Percentiles rank a stretch among this genome's conserved stretches.
These are phyloP conservation scores for Emmonsiellopsis sp. DNA, from an alignment of 2,329 filamentous ascomycete genomes.

Conservation along the genomic window DNA sequence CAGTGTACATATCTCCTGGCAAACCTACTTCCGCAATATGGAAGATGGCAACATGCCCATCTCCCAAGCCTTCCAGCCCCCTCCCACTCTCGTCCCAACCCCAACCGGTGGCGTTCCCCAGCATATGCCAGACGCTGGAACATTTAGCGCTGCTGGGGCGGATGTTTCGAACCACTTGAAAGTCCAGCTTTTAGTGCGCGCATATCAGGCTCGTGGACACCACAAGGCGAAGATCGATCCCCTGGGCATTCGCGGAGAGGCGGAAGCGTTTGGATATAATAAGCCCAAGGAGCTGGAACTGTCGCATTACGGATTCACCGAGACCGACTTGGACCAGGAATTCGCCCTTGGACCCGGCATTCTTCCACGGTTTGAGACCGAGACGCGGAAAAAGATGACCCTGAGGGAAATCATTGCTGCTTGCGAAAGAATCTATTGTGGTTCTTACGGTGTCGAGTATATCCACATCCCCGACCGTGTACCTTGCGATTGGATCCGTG, in stretches of 20 bases:
- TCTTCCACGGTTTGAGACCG: conserved; percentile 82
- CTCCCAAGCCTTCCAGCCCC: conserved; percentile 92
- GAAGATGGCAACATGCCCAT: conserved; percentile 96
- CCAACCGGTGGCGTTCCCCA: conserved; percentile 69
- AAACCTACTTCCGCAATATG: conserved; percentile 99
- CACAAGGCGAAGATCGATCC: conserved; percentile 98
- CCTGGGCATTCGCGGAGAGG: conserved; percentile 81
- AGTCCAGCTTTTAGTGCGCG: conserved; percentile 91
- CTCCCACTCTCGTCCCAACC: conserved; percentile 79
- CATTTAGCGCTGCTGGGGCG: conserved; percentile 58
- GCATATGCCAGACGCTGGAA: conserved; percentile 60
- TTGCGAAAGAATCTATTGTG: conserved; percentile 94
- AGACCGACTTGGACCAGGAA: conserved; percentile 86
- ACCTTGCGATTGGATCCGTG: conserved; percentile 96
- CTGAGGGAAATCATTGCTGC: conserved; percentile 86
- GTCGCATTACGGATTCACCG: conserved; percentile 89
- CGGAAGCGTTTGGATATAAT: conserved; percentile 72
- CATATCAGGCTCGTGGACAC: conserved; percentile 95
- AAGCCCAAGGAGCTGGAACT: conserved; percentile 88
- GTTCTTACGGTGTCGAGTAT: conserved; percentile 95
- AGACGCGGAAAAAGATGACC: conserved; percentile 88
- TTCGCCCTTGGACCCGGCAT: conserved; percentile 92
- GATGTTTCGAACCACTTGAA: conserved; percentile 95
- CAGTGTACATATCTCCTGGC: conserved; percentile 96
- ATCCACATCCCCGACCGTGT: conserved; percentile 97